Base-by-base conservation (phyloP, 305 asterid genomes). In the Solanum hybrid region DNA sequence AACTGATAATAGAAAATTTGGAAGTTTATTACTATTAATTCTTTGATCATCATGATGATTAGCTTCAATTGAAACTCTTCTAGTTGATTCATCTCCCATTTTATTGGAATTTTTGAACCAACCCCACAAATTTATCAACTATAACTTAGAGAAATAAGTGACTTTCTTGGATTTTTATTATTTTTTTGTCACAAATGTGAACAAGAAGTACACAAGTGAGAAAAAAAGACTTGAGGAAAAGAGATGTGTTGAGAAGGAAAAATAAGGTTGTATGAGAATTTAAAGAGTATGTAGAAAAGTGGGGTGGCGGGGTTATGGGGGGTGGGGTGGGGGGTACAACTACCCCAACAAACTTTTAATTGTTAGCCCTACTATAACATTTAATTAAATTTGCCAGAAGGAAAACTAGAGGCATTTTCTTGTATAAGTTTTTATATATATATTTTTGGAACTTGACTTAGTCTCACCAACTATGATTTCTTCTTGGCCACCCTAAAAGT, bases 1-100 rank as follows among this genome's bases (percentile, higher is more conserved):
- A 10, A 95, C 94, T 1, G 98, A 93, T 22, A 87, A 89, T 34
- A 92, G 94, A 85, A 94, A 94, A 88, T 95, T 95, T 1, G 98
- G 98, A 90, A 94, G 95, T 26, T 90, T 89, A 17, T 45, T 42
- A 84, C 22, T 40, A 38, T 15, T 78, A 78, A 51, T 37, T 37
- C 22, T 79, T n/a, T 72, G 35, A 26, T 79, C 86, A 37, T 71
- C 77, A 11, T 51, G 4, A 51, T 51, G 64, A 51, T 82, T 36
- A 9, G 73, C 35, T 3, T 75, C 81, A 66, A 69, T 40, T 91
- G 87, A 84, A 84, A 84, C 75, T 84, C 72, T 51, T 13, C 73
- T 86, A 4, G 76, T 77, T 60, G 91, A 86, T 8, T 79, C 34
- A 29, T 38, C 36, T 17, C 31, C 56, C 82, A 91, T 91, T 87